Evolutionary conservation across 495 filamentous ascomycete genomes (phyloP).

Genomic region (Tuber magnatum): DNA sequence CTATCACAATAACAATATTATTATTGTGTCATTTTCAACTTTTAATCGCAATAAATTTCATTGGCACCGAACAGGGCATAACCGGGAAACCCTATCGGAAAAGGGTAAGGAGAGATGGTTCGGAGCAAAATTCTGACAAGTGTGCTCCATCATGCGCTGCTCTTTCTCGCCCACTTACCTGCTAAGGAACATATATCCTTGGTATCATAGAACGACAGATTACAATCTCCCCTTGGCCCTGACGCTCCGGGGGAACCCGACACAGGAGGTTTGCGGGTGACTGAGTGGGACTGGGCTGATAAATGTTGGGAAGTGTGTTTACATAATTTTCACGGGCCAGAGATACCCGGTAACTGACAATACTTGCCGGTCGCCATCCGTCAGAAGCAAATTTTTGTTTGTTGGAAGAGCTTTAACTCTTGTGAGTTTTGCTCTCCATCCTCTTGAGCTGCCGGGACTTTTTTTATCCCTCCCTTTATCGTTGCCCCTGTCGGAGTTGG

Average conservation of each 20-base stretch:
- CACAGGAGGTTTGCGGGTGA: background rate
- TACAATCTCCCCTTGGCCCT: background rate
- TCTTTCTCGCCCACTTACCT: background rate
- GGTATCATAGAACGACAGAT: background rate
- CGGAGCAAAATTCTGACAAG: background rate
- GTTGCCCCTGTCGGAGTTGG: background rate
- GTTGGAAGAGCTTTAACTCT: background rate
- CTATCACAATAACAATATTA: too few species aligned
- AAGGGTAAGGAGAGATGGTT: background rate
- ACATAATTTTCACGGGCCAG: background rate
- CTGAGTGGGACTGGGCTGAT: background rate
- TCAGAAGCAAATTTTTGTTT: background rate
- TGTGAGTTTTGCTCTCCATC: background rate
- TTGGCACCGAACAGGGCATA: background rate
- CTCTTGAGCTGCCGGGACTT: background rate
- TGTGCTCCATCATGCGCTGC: background rate
- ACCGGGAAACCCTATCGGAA: background rate
- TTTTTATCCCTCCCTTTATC: background rate
- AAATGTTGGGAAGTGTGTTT: background rate
- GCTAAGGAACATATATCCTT: background rate
- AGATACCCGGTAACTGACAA: background rate
- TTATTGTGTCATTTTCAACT: background rate
- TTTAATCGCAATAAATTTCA: background rate
- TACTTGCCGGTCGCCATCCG: background rate
- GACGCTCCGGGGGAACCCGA: background rate